Base-by-base conservation (phyloP, 2,329 filamentous ascomycete species). In the Akanthomyces muscarius region DNA sequence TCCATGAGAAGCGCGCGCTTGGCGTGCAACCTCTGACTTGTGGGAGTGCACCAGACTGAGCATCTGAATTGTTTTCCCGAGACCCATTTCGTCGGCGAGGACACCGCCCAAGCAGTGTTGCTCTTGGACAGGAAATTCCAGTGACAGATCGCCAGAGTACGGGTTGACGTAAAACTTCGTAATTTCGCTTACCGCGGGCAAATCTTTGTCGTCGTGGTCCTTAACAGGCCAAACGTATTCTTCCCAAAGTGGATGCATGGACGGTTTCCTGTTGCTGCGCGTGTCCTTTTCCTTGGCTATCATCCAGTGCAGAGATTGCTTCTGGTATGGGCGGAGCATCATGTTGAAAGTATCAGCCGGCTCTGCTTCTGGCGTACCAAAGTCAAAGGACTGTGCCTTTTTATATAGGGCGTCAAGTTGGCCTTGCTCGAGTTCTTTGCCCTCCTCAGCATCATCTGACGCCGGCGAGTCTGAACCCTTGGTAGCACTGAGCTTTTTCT, bases 31-130 rank as follows among this genome's bases (percentile, higher is more conserved):
- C 25, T 88, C 81, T 4, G 86, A 88, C 65, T 85, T 86, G 72
- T 98, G 91, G 0, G 91, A 86, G 73, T 99, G 95, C 5, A 99
- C 85, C 56, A 99, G 79, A 75, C 92, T 95, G 65, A 99, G 85
- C 92, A 99, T 98, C 72, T 99, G 94, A 60, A 99, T 98, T 0
- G 95, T 99, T 78, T 99, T 99, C 41, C 95, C 95, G 2, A 99
- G 81, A 53, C 95, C 95, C 95, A 99, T 99, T 76, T 98, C 90
- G 70, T 99, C 95, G 10, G 95, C 95, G 48, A 99, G 79, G 63
- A 99, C 91, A 6, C 95, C 95, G 51, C 95, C 95, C 0, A 97
- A 80, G 68, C 95, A 99, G 72, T 96, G 91, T 71, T 98, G 95
- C 70, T 98, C 92, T 72, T 99, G 95, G 2, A 87, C 85, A 0